phyloP scores from a whole-genome alignment of 2,329 filamentous ascomycete genomes.

The Colletotrichum trifolii region DNA sequence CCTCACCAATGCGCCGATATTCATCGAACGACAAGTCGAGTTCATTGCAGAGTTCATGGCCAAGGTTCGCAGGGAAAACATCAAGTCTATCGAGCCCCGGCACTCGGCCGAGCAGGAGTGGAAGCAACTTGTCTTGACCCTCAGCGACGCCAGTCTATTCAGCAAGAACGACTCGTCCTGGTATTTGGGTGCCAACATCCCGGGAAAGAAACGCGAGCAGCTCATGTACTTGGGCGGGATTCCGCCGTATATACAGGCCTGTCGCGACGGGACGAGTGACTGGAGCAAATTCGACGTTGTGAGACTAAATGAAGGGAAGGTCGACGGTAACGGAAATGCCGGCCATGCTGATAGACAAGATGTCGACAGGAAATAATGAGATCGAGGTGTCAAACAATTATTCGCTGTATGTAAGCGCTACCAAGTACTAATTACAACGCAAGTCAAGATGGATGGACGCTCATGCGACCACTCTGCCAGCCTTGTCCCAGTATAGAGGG shows the following conservation, averaged over 20 bases:
- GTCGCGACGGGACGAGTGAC: slow-evolving; percentile 21
- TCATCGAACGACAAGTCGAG: slow-evolving; percentile 37
- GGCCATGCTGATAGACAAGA: neutral
- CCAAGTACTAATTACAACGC: too few species aligned
- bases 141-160: slow-evolving; percentile 37
- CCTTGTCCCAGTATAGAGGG: too few species aligned
- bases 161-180: slow-evolving; percentile 36
- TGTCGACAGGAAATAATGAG: neutral
- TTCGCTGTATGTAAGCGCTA: too few species aligned
- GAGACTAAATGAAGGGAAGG: neutral
- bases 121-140: slow-evolving; percentile 31
- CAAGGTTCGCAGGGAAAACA: slow-evolving; percentile 24
- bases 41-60: slow-evolving; percentile 32
- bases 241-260: slow-evolving; percentile 30
- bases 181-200: slow-evolving; percentile 42
- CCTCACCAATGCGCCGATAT: slow-evolving; percentile 37
- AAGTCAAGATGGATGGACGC: too few species aligned
- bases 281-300: slow-evolving; percentile 23
- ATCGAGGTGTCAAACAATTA: too few species aligned
- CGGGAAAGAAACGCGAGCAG: slow-evolving; percentile 38
- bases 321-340: neutral
- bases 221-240: slow-evolving; percentile 39
- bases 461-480: too few species aligned
- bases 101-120: slow-evolving; percentile 31
- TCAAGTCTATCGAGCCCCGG: slow-evolving; percentile 36